These are phyloP conservation scores for Naganishia sp. DNA, from an alignment of 1,284 basidiomycete species.

Conservation along the genomic window DNA sequence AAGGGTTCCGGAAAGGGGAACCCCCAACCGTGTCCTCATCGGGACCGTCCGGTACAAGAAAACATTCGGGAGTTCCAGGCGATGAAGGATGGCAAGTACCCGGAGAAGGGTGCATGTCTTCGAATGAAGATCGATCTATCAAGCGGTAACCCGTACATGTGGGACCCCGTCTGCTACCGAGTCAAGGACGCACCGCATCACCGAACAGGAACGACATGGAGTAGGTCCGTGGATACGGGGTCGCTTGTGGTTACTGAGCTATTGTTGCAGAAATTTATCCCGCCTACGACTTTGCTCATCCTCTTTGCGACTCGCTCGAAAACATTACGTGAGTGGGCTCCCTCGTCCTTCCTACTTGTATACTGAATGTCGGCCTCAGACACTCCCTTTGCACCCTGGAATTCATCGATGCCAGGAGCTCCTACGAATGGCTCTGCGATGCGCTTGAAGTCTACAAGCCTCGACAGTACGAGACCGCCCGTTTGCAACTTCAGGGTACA, in stretches of 20 bases:
- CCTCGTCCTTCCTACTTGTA: background rate
- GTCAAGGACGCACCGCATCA: constrained; percentile 90
- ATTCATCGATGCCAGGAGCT: constrained; percentile 94
- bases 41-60: constrained; percentile 78
- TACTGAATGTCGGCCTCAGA: constrained; percentile 55
- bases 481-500: constrained; percentile 90
- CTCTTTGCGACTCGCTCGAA: constrained; percentile 96
- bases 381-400: constrained; percentile 98
- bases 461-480: constrained; percentile 96
- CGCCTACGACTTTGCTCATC: constrained; percentile 99
- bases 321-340: constrained; percentile 82
- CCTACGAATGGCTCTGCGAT: constrained; percentile 99
- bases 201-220: constrained; percentile 90
- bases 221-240: constrained; percentile 47
- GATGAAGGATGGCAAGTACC: constrained; percentile 90
- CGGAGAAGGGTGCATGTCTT: constrained; percentile 85
- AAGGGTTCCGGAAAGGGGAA: constrained; percentile 75
- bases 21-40: constrained; percentile 82
- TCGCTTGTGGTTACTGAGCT: background rate
- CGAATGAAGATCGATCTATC: constrained; percentile 97
- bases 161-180: constrained; percentile 97
- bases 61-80: constrained; percentile 84
- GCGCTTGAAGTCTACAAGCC: constrained; percentile 95
- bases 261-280: constrained; percentile 58
- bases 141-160: constrained; percentile 98